Evolutionary conservation across 495 filamentous ascomycete species (phyloP).

Genomic region (Aeminium ludgeri): DNA sequence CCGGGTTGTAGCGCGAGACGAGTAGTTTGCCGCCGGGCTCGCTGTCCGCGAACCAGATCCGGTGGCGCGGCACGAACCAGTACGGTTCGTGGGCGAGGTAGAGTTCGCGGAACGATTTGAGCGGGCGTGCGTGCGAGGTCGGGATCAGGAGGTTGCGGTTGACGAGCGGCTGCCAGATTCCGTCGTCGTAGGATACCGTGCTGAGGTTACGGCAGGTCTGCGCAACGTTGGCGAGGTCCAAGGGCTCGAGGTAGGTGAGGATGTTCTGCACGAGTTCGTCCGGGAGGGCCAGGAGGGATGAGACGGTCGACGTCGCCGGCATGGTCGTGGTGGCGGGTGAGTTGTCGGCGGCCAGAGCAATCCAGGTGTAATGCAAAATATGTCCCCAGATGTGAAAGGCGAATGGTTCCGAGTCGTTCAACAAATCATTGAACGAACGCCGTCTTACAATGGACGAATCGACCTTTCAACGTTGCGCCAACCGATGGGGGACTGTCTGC

Average conservation of each 20-base stretch:
- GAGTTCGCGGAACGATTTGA: slow-evolving; percentile 31
- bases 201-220: slow-evolving; percentile 18
- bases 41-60: slow-evolving; percentile 72
- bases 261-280: slow-evolving; percentile 20
- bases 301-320: neutral
- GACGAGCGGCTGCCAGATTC: slow-evolving; percentile 21
- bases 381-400: no score
- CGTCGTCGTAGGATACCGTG: slow-evolving; percentile 18
- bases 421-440: no score
- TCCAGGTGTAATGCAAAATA: no score
- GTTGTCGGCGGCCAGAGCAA: no score
- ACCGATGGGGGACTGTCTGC: no score
- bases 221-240: slow-evolving; percentile 15
- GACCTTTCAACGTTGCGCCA: no score
- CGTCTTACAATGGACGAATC: no score
- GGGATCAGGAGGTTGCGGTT: slow-evolving; percentile 15
- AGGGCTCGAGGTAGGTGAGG: slow-evolving; percentile 12
- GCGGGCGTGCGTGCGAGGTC: slow-evolving; percentile 8
- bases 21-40: slow-evolving; percentile 53
- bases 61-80: slow-evolving; percentile 68
- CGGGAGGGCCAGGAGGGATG: slow-evolving; percentile 15
- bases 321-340: no score
- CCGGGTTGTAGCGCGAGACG: slow-evolving; percentile 53
- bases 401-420: no score
- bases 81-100: slow-evolving; percentile 58